Conservation (phyloP, 257 asterid genomes). For the Solanum clarkiae region DNA sequence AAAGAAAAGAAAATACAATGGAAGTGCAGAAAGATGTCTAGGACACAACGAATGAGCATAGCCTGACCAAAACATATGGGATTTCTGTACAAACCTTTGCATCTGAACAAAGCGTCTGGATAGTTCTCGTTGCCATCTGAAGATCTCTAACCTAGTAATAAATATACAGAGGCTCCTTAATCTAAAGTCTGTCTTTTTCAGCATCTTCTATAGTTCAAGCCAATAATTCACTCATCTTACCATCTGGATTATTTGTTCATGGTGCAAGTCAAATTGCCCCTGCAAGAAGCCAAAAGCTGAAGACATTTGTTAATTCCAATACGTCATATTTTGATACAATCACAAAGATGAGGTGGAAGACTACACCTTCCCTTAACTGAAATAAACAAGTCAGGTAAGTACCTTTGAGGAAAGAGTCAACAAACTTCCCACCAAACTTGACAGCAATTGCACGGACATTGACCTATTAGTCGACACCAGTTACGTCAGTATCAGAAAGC, state of each 20-base stretch:
- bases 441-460: conserved; percentile 67
- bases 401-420: conserved; percentile 84
- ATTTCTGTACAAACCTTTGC: conserved; percentile 50
- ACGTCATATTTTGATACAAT: not conserved
- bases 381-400: not conserved
- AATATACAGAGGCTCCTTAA: conserved; percentile 1
- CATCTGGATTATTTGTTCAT: conserved; percentile 52
- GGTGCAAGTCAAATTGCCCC: conserved; percentile 52
- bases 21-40: not conserved
- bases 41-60: not conserved
- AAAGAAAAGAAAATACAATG: conserved; percentile 3
- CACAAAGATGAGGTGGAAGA: not conserved
- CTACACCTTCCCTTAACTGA: not conserved
- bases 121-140: conserved; percentile 79
- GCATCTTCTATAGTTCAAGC: not conserved
- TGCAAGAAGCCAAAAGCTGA: conserved; percentile 69
- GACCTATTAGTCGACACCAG: conserved; percentile 32
- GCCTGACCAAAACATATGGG: not conserved
- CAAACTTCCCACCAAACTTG: conserved; percentile 79
- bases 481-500: conserved; percentile 3
- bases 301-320: conserved; percentile 6
- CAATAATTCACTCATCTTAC: conserved; percentile 29
- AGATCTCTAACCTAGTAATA: conserved; percentile 60
- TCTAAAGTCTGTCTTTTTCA: not conserved
- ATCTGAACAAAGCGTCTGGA: conserved; percentile 79